Base-by-base conservation (phyloP, 2,329 filamentous ascomycete genomes). In the Metarhizium humberi region DNA sequence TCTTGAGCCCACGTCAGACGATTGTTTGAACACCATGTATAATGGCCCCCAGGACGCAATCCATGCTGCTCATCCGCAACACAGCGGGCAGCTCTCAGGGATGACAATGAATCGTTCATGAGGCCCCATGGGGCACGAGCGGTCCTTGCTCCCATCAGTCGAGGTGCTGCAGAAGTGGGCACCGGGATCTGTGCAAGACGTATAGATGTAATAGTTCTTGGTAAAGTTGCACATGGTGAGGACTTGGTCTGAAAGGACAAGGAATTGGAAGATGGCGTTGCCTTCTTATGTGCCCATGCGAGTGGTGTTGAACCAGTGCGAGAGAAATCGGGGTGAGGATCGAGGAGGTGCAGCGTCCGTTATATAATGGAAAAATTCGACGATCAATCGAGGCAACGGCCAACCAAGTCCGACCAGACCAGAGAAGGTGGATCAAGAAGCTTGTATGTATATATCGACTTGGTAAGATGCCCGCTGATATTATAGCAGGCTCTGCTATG, bases 171-270 rank as follows among this genome's bases (percentile, higher is more conserved):
- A 85, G 70, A 88, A 89, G 68, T 90, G 87, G 16, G 80, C 76
- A 45, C 81, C 82, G 0, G 86, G 86, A 64, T 89, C 84, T 55
- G 78, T 70, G 65, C 87, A 90, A 47, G 81, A 78, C 56, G 84
- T 84, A 72, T 89, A 90, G 69, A 90, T 85, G 71, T 88, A 89
- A 69, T 86, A 90, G 70, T 88, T 88, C 64, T 86, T 87, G 64
- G 83, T 86, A 65, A 85, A 88, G 67, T 82, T 76, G 66, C 80
- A 83, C 80, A 83, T 81, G 57, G 32, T 73, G 64, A 56, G 47
- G 51, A 25, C n/a, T 6, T 29, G 34, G n/a, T 30, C 14, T 14
- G 30, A 6, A 8, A n/a, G 32, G 40, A 43, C 2, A 34, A 7
- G 32, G 32, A 11, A 11, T 34, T 34, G 32, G 10, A 34, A 11